Evolutionary conservation across 1,284 basidiomycete genomes (phyloP).

Genomic region (Ustilago curta): DNA sequence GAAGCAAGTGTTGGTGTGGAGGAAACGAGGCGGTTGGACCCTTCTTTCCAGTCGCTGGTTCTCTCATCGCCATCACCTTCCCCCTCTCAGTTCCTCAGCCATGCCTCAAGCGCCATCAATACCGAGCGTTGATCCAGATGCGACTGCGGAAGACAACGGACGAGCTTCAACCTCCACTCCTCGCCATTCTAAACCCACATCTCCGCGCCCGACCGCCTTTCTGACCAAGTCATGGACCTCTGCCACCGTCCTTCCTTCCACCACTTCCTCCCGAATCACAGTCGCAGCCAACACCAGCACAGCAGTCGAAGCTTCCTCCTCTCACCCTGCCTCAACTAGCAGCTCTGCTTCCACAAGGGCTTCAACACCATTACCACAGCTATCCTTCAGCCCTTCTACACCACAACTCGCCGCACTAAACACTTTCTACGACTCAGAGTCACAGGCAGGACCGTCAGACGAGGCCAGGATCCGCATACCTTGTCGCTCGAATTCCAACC

Average conservation of each 20-base stretch:
- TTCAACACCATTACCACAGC: slow-evolving; percentile 32
- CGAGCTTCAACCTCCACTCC: slow-evolving; percentile 6
- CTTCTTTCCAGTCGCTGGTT: not conserved
- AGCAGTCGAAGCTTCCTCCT: slow-evolving; percentile 23
- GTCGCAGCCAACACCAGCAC: slow-evolving; percentile 41
- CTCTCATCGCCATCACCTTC: slow-evolving; percentile 5
- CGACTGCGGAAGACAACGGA: slow-evolving; percentile 7
- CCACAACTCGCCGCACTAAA: slow-evolving; percentile 5
- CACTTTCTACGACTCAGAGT: not conserved
- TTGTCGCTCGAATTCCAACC: slow-evolving; percentile 9
- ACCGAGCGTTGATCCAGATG: not conserved
- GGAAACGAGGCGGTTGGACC: slow-evolving; percentile 8
- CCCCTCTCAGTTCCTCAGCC: not conserved
- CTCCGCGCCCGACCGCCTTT: slow-evolving; percentile 23
- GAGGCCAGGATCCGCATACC: slow-evolving; percentile 2
- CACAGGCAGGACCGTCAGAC: slow-evolving; percentile 4
- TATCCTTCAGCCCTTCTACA: slow-evolving; percentile 20
- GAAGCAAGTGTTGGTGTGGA: slow-evolving; percentile 40
- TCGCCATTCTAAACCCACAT: slow-evolving; percentile 4
- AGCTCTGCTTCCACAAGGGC: slow-evolving; percentile 34
- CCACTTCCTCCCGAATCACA: slow-evolving; percentile 35
- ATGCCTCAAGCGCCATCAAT: slow-evolving; percentile 22
- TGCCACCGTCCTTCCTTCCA: slow-evolving; percentile 22
- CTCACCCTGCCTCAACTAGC: slow-evolving; percentile 9
- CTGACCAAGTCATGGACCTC: slow-evolving; percentile 39